A percentile compares a stretch with the other conserved stretches of the same genome.
phyloP scores from a whole-genome alignment of 1,284 basidiomycete genomes.

The Ustilago cynodontis region DNA sequence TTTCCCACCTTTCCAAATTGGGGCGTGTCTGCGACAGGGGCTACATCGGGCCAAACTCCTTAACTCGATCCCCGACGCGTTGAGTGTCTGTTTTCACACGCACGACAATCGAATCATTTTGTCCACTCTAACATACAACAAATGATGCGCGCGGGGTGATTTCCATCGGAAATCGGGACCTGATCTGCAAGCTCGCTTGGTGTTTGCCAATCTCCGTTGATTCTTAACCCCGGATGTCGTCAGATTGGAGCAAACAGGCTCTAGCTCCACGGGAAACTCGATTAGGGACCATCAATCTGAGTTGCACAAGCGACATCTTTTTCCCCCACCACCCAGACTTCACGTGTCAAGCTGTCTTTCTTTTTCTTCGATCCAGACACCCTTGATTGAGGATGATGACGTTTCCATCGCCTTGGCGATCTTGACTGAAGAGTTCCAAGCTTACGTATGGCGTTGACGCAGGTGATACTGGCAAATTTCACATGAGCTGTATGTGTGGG shows the following conservation, averaged over 20 bases:
- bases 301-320: constrained; percentile 6
- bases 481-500: neutral
- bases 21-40: constrained; percentile 2
- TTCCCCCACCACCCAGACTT: neutral
- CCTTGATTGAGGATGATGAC: neutral
- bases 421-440: too few relatives aligned
- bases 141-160: neutral
- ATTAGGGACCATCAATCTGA: neutral
- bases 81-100: neutral
- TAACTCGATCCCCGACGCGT: constrained; percentile 7
- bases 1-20: constrained; percentile 3
- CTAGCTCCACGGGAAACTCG: constrained; percentile 22
- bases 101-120: too few relatives aligned
- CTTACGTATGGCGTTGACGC: too few relatives aligned
- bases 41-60: constrained; percentile 6
- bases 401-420: neutral
- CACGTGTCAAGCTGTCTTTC: neutral
- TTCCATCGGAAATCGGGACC: neutral
- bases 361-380: neutral
- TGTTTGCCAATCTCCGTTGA: constrained; percentile 21
- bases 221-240: constrained; percentile 27
- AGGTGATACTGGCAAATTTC: neutral
- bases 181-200: neutral
- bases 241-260: neutral
- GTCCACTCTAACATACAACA: too few relatives aligned